Evolutionary conservation across 1,284 basidiomycete species (phyloP), one percentile per base, ranked within the genome.

Genomic region (Cryptococcus sp.): DNA sequence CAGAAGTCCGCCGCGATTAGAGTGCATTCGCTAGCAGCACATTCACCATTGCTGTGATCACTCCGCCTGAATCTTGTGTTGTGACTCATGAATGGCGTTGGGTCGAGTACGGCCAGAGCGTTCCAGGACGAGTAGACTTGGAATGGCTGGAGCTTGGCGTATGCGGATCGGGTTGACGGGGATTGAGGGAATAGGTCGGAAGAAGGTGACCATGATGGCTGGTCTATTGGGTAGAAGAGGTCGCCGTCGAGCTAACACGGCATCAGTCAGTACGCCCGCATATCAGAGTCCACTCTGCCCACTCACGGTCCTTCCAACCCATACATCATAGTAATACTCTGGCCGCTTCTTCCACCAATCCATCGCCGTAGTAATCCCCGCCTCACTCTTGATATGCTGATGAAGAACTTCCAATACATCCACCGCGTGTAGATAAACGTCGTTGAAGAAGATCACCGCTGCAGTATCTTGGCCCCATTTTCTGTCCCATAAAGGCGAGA

Each of bases 111-210:
- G 5, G 71, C 75, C 52, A 78, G 54, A 1, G 71, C 79, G 50
- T 79, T 79, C 79, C 79, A 80, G 1, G 73, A 64, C 4, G 71
- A 68, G 51, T 65, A 79, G 1, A 66, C 78, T 53, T 78, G 79
- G 68, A 80, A 80, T 0, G 79, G 78, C 19, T 70, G 47, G 2
- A 78, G 69, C 1, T 43, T 20, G 7, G 62, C 45, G 51, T 69
- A 78, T 1, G 65, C 55, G 3, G 38, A 20, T 17, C 48, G 54
- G 1, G 72, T 64, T 11, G 27, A 35, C 0, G 76, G 68, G 0
- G 75, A 73, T 19, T 64, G 72, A 17, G 63, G 56, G 57, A 80
- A 76, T 11, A 79, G 64, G 23, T 73, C 61, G 35, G 66, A 66
- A 0, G 72, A 76, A 0, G 79, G 76, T 2, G 67, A 58, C 78